Percentiles rank a stretch among this genome's conserved stretches.
Evolutionary conservation across 345 rosid genomes (phyloP).

Genomic region (Corchorus capsularis): DNA sequence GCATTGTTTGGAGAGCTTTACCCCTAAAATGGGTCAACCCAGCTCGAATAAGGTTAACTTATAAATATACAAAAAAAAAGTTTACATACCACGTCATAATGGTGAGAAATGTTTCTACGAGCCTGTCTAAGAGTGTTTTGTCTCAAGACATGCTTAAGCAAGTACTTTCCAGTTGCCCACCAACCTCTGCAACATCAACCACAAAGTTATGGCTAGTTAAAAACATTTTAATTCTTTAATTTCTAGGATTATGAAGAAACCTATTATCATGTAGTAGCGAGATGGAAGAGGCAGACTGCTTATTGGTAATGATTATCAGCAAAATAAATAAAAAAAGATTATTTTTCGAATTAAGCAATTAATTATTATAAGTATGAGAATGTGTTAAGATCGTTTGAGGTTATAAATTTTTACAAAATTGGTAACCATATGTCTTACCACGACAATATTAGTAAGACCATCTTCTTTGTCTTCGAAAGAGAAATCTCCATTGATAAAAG

Average conservation of each 20-base stretch:
- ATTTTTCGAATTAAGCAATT: no score
- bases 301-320: constrained; percentile 15
- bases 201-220: no score
- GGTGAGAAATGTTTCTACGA: constrained; percentile 83
- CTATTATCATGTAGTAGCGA: constrained; percentile 56
- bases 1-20: no score
- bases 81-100: constrained; percentile 78
- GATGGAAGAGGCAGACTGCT: constrained; percentile 22
- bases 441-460: no score
- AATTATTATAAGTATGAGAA: no score
- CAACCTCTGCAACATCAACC: constrained; percentile 64
- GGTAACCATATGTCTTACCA: no score
- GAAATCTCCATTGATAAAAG: no score
- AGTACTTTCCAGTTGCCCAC: constrained; percentile 93
- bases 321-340: neutral
- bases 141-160: constrained; percentile 69
- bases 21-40: no score
- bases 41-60: no score
- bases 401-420: no score
- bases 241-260: constrained; percentile 31
- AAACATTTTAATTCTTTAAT: neutral
- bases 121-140: constrained; percentile 85
- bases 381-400: no score
- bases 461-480: no score
- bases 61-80: neutral